Evolutionary conservation across 768 basidiomycete genomes (phyloP).

Genomic region (Tricholoma terreum): DNA sequence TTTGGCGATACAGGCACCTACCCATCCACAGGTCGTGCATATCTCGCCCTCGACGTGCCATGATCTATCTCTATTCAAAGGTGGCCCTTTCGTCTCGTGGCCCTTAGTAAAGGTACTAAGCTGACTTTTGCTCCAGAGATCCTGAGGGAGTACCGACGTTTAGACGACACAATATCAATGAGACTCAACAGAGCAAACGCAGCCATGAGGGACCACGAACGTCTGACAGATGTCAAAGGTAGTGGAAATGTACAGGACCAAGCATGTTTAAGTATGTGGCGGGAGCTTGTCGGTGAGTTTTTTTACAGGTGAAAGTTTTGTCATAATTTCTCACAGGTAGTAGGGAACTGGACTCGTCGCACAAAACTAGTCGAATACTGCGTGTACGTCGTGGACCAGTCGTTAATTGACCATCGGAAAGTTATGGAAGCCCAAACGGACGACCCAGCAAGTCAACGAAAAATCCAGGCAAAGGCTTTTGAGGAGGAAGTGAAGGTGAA

Average conservation of each 20-base stretch:
- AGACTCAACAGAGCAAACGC: conserved; percentile 78
- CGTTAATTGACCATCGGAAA: conserved; percentile 53
- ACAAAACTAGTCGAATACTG: conserved; percentile 77
- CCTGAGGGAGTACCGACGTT: conserved; percentile 73
- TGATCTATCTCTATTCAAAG: conserved; percentile 77
- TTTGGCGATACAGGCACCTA: conserved; percentile 64
- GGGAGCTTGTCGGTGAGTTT: conserved; percentile 69
- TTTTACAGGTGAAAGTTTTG: conserved; percentile 14
- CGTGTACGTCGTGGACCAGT: conserved; percentile 63
- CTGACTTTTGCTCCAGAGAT: conserved; percentile 50
- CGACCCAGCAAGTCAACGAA: conserved; percentile 46
- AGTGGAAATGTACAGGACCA: conserved; percentile 61
- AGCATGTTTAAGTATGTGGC: conserved; percentile 75
- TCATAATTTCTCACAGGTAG: conserved; percentile 8
- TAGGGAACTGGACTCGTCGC: conserved; percentile 70
- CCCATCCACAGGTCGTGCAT: conserved; percentile 58
- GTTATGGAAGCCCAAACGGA: conserved; percentile 39
- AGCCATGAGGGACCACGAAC: conserved; percentile 69
- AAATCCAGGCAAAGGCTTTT: conserved; percentile 54
- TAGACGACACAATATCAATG: conserved; percentile 81
- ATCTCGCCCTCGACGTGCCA: conserved; percentile 73
- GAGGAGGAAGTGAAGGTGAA: conserved; percentile 71
- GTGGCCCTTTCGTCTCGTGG: conserved; percentile 25
- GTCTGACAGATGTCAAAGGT: conserved; percentile 38
- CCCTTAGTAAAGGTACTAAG: neutral